These are phyloP conservation scores for Xerocomus brunneocitrinus DNA, from an alignment of 768 basidiomycete genomes.

Conservation along the genomic window DNA sequence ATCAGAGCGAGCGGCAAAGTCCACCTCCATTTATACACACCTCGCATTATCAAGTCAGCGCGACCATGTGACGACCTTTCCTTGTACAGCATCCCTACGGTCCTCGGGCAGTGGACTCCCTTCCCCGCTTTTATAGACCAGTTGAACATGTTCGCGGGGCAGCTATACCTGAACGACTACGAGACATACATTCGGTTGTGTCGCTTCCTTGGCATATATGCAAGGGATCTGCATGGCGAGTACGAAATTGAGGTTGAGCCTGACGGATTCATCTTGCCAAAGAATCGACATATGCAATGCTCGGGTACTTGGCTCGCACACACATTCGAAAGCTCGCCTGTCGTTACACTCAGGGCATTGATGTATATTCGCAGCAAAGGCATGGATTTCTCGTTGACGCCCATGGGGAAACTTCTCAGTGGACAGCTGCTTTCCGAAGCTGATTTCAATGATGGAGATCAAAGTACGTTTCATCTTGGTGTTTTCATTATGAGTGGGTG, in stretches of 20 bases:
- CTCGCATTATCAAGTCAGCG: conserved; percentile 33
- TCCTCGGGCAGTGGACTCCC: conserved; percentile 15
- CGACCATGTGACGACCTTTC: conserved; percentile 33
- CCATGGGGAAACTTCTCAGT: conserved; percentile 38
- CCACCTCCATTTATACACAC: conserved; percentile 40
- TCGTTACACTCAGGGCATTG: conserved; percentile 26
- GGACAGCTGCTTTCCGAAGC: conserved; percentile 19
- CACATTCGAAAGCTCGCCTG: neutral
- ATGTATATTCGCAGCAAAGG: conserved; percentile 38
- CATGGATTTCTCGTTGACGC: conserved; percentile 33
- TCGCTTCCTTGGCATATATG: conserved; percentile 33
- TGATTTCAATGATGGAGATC: conserved; percentile 20
- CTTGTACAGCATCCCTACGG: conserved; percentile 19
- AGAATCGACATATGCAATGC: conserved; percentile 6
- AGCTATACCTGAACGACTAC: conserved; percentile 37
- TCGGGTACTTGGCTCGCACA: neutral
- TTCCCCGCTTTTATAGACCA: conserved; percentile 22
- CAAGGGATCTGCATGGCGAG: conserved; percentile 42
- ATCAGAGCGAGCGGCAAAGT: conserved; percentile 33
- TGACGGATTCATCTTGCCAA: conserved; percentile 22
- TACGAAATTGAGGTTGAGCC: conserved; percentile 33
- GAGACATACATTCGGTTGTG: conserved; percentile 34
- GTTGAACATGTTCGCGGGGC: conserved; percentile 43
- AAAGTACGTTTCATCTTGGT: neutral
- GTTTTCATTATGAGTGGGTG: neutral